Evolutionary conservation across 805 yeast species (phyloP), one percentile per base, ranked within the genome.

Genomic region (Wickerhamiella azyma): DNA sequence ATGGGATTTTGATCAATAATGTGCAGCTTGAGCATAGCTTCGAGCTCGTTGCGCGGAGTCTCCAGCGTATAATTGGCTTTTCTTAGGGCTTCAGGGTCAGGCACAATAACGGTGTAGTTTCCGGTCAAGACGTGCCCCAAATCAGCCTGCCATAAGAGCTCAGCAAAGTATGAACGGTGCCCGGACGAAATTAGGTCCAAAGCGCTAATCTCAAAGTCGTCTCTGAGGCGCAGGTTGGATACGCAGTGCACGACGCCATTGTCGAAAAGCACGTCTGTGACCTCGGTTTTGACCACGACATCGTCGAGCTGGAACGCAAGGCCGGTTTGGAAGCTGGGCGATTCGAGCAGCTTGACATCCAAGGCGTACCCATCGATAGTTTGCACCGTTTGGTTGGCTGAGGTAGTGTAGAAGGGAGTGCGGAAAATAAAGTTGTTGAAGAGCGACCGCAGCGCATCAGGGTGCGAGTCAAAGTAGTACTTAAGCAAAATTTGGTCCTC

Each of bases 211-310:
- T 67, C 59, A 26, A 88, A 59, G 19, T 65, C 60, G 0, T 64
- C 59, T 0, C 96, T 94, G 13, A 83, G 63, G 2, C 74, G 52
- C 1, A 83, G 66, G 5, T 69, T 60, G 32, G 70, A 65, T 10
- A 82, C 65, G 1, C 88, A 77, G 58, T 85, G 95, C 1, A 82
- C 75, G 0, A 88, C 94, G 1, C 97, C 97, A 59, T 82, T 81
- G 51, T 75, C 77, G 59, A 83, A 88, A 11, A 88, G 57, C 6
- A 84, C 71, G 58, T 88, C 96, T 1, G 75, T 42, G n/a, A 53
- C 51, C 28, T 54, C 57, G 3, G 50, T 43, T 9, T 36, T 39
- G n/a, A 39, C 40, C 3, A 24, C 33, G 2, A 21, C 13, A 2
- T 43, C 42, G 19, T 30, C 17, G 4, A 36, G 16, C 36, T 42